Evolutionary conservation across 352 stramenopile genomes (phyloP), one percentile per base, ranked within the genome.

Genomic region (Aphanomyces astaci): DNA sequence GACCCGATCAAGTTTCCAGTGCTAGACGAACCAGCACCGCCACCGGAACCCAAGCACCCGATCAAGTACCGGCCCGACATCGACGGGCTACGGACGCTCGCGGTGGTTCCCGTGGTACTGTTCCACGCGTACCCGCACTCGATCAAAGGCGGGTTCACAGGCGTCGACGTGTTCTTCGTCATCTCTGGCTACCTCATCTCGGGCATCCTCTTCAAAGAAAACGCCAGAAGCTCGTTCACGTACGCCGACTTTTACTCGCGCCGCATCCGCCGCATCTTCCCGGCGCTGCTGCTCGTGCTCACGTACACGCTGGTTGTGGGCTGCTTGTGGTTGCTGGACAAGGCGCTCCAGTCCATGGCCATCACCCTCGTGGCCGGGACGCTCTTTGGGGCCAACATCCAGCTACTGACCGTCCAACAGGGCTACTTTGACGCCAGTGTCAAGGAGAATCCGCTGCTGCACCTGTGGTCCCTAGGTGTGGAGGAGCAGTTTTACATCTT

Each of bases 401-500:
- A 66, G 45, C 15, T 66, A 9, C 33, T 66, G 9, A 17, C n/a
- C n/a, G n/a, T n/a, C n/a, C n/a, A n/a, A n/a, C n/a, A n/a, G n/a
- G n/a, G n/a, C n/a, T n/a, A n/a, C n/a, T n/a, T n/a, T n/a, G n/a
- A n/a, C n/a, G n/a, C n/a, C n/a, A n/a, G n/a, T n/a, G n/a, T n/a
- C n/a, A n/a, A n/a, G n/a, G n/a, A n/a, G n/a, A n/a, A n/a, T n/a
- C n/a, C n/a, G n/a, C n/a, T n/a, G n/a, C n/a, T 66, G 39, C 59
- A 66, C 22, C 48, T 66, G 17, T 66, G 59, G 59, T 66, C 59
- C 15, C 25, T 66, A 9, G 59, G 59, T 9, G 59, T 66, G 17
- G 59, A 66, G 63, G 59, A 68, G 62, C 62, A 68, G 27, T 68
- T 63, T 28, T 68, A 68, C 52, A 68, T 68, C 52, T 57, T 68